Evolutionary conservation across 768 basidiomycete species (phyloP), one percentile per base, ranked within the genome.

Genomic region (Leccinellum luteum): DNA sequence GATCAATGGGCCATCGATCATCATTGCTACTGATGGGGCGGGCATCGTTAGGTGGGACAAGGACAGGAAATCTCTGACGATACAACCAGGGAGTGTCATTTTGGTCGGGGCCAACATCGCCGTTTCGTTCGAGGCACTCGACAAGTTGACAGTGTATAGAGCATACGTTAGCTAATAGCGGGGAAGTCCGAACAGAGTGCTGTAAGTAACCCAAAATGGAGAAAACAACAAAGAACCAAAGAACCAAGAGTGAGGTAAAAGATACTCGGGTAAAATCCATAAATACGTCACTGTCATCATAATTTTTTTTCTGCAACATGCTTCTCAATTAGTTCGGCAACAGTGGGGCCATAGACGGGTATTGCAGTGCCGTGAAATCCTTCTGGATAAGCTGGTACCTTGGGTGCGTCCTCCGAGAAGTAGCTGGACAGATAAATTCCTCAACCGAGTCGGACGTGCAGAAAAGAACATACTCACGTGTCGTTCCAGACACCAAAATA

Each of bases 401-500:
- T 21, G 27, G 82, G 73, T 73, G 85, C 76, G 19, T 76, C 66
- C 58, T 75, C 49, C 7, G 61, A 31, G 51, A 60, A 61, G 53
- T 61, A 71, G 13, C 64, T 68, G 34, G 19, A 59, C 19, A 34
- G 17, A 21, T 21, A 13, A 38, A 17, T 41, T 19, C n/a, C 10
- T 65, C 23, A 59, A 31, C 15, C 4, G n/a, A 17, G 30, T 44
- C 45, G 43, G 43, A 23, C 41, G 10, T 25, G 35, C 23, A 9
- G 8, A 48, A 54, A 41, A 27, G 45, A 48, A 51, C 14, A 48
- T 14, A 80, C 77, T 60, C 67, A 88, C 83, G 82, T 85, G 72
- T 92, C 86, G 61, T 92, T 88, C 90, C 91, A 91, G 31, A 95
- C 77, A 1, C 84, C 87, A 61, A 85, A 89, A 71, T 94, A 85